Evolutionary conservation across 768 basidiomycete species (phyloP).

Genomic region (Guyanaporus albipodus): DNA sequence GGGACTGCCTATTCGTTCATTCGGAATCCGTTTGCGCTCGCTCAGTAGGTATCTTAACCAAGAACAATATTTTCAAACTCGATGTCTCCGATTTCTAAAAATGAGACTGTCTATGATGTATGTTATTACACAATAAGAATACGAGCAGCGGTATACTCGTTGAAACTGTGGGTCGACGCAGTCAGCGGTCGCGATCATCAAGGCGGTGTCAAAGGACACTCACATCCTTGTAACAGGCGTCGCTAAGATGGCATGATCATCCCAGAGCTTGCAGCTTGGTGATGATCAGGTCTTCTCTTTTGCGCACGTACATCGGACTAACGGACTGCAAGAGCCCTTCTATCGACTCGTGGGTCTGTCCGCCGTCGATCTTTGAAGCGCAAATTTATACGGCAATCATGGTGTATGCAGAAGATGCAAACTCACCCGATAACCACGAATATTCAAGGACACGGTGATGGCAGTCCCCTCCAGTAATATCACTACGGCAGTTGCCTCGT

Average conservation of each 20-base stretch:
- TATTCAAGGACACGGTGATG: constrained; percentile 45
- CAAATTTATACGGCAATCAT: constrained; percentile 10
- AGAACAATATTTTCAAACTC: not conserved
- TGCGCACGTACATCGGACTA: constrained; percentile 52
- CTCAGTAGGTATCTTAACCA: not conserved
- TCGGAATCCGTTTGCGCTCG: not conserved
- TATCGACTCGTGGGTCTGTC: constrained; percentile 49
- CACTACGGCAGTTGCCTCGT: constrained; percentile 51
- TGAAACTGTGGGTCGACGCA: not conserved
- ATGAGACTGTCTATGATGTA: not conserved
- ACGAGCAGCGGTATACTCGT: not conserved
- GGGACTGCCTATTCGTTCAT: not conserved
- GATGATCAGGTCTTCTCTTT: constrained; percentile 44
- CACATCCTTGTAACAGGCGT: constrained; percentile 3
- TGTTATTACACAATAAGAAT: constrained; percentile 18
- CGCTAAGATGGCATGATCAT: constrained; percentile 3
- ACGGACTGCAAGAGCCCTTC: constrained; percentile 52
- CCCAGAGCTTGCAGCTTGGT: constrained; percentile 45
- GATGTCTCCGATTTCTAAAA: not conserved
- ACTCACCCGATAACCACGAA: constrained; percentile 55
- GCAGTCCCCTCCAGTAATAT: constrained; percentile 52
- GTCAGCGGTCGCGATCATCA: constrained; percentile 4
- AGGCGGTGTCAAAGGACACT: constrained; percentile 1
- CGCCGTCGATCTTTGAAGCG: constrained; percentile 23
- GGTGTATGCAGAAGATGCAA: not conserved